Evolutionary conservation across 441 rosid species (phyloP).

Genomic region (Gossypium davidsonii): DNA sequence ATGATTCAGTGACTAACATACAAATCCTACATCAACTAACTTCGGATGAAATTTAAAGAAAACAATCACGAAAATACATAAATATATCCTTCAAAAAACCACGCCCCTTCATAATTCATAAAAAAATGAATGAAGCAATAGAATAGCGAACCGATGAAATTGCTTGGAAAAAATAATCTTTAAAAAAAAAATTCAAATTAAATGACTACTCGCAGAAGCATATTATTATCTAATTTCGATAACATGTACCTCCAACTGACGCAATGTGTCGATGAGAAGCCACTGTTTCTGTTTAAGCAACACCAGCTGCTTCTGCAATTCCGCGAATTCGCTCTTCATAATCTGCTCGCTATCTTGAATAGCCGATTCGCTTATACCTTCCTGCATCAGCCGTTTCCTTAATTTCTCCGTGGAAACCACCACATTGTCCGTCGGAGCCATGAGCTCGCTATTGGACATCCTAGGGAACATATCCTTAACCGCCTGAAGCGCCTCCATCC

Average conservation of each 20-base stretch:
- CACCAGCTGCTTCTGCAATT: slow-evolving; percentile 52
- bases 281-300: slow-evolving; percentile 69
- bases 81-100: not conserved
- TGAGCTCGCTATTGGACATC: slow-evolving; percentile 63
- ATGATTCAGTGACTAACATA: not conserved
- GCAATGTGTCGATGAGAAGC: slow-evolving; percentile 54
- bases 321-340: slow-evolving; percentile 53
- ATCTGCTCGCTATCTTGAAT: slow-evolving; percentile 69
- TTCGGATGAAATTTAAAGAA: not conserved
- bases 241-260: slow-evolving; percentile 64
- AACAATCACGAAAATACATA: not conserved
- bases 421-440: slow-evolving; percentile 52
- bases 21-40: slow-evolving; percentile 7
- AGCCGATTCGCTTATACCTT: slow-evolving; percentile 54
- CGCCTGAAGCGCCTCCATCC: slow-evolving; percentile 85
- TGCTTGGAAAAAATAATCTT: not conserved
- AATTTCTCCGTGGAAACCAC: slow-evolving; percentile 60
- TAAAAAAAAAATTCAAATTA: not conserved
- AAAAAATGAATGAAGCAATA: not conserved
- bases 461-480: slow-evolving; percentile 83
- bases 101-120: not conserved
- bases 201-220: slow-evolving; percentile 4
- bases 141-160: not conserved
- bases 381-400: slow-evolving; percentile 55
- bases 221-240: slow-evolving; percentile 11